A percentile compares a stretch with the other conserved stretches of the same genome.
phyloP scores from a whole-genome alignment of 768 basidiomycete genomes.

The Mycena metata region DNA sequence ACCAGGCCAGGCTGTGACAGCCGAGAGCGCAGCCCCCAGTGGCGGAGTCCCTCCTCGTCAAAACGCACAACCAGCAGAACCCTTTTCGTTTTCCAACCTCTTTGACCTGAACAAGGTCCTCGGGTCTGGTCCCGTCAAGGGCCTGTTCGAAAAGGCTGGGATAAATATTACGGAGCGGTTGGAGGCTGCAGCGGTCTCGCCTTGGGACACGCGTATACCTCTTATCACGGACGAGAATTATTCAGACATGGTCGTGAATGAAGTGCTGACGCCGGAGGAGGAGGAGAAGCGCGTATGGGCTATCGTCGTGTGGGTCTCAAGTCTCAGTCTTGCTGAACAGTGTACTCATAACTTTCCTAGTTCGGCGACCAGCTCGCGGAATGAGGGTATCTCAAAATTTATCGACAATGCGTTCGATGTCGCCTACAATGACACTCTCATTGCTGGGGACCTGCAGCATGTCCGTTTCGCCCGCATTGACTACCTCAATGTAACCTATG shows the following conservation, averaged over 20 bases:
- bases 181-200: constrained; percentile 48
- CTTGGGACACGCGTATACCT: constrained; percentile 82
- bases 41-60: constrained; percentile 37
- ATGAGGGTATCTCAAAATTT: constrained; percentile 76
- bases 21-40: constrained; percentile 36
- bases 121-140: constrained; percentile 65
- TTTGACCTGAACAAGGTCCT: constrained; percentile 62
- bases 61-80: constrained; percentile 41
- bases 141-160: constrained; percentile 70
- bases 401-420: constrained; percentile 83
- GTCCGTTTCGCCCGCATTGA: constrained; percentile 90
- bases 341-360: constrained; percentile 14
- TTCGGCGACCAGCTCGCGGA: constrained; percentile 47
- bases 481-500: constrained; percentile 84
- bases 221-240: constrained; percentile 89
- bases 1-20: constrained; percentile 73
- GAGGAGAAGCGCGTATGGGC: constrained; percentile 78
- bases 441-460: constrained; percentile 73
- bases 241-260: constrained; percentile 77
- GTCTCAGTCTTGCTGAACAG: constrained; percentile 21
- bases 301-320: constrained; percentile 73
- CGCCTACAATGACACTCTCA: constrained; percentile 73
- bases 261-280: constrained; percentile 74
- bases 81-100: constrained; percentile 43
- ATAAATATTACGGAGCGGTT: constrained; percentile 77